phyloP scores from a whole-genome alignment of 2,329 filamentous ascomycete species.

The Talaromyces sp. region DNA sequence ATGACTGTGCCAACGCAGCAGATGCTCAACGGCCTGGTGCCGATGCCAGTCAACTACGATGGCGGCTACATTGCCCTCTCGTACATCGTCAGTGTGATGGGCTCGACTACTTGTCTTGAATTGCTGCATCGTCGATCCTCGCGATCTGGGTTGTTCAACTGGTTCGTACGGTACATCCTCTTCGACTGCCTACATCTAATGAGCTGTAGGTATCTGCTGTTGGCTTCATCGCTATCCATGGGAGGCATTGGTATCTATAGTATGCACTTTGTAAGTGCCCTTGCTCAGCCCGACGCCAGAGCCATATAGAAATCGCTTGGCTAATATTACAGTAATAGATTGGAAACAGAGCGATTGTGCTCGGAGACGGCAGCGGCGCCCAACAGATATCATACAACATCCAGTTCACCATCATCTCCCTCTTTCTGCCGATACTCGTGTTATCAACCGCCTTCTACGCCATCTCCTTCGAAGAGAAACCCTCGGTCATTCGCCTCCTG shows the following conservation, averaged over 20 bases:
- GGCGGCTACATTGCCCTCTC: slow-evolving; percentile 64
- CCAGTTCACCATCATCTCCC: slow-evolving; percentile 69
- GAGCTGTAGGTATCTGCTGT: slow-evolving; percentile 54
- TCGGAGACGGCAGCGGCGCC: slow-evolving; percentile 58
- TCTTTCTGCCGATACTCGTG: slow-evolving; percentile 74
- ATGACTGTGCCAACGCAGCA: slow-evolving; percentile 14
- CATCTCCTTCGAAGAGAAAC: slow-evolving; percentile 57
- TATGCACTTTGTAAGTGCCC: slow-evolving; percentile 82
- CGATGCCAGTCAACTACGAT: slow-evolving; percentile 13
- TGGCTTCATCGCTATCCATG: slow-evolving; percentile 65
- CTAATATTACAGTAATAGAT: neutral
- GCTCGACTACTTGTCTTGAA: slow-evolving; percentile 75
- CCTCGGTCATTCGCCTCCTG: slow-evolving; percentile 57
- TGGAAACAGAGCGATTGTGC: slow-evolving; percentile 56
- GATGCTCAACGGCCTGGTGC: slow-evolving; percentile 13
- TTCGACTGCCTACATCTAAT: neutral
- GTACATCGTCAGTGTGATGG: slow-evolving; percentile 67
- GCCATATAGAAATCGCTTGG: neutral
- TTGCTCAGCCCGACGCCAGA: slow-evolving; percentile 27
- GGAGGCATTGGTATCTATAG: slow-evolving; percentile 71
- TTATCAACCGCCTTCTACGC: slow-evolving; percentile 68
- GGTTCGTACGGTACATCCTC: slow-evolving; percentile 47
- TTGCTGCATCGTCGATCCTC: slow-evolving; percentile 73
- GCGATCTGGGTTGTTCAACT: slow-evolving; percentile 63
- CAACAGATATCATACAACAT: slow-evolving; percentile 72